These are phyloP conservation scores for Galerina marginata DNA, from an alignment of 768 basidiomycete genomes.

Conservation along the genomic window DNA sequence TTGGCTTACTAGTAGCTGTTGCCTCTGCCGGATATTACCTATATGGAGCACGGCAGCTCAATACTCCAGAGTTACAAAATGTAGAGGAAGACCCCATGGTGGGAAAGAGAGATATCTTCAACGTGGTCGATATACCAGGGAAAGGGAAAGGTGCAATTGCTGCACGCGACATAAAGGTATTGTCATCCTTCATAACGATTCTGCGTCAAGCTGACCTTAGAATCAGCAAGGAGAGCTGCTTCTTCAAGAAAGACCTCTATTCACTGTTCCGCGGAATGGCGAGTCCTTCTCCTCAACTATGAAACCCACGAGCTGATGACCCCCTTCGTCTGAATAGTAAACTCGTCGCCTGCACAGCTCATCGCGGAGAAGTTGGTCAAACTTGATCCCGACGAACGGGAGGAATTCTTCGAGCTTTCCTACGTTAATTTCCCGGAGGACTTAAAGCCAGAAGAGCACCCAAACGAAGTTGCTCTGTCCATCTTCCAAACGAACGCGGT, in stretches of 20 bases:
- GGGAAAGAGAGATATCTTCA: constrained; percentile 2
- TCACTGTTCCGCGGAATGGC: constrained; percentile 58
- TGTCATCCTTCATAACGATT: background rate
- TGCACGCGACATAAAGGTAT: constrained; percentile 53
- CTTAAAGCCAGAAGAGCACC: constrained; percentile 40
- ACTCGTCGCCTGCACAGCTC: constrained; percentile 50
- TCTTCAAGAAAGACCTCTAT: constrained; percentile 58
- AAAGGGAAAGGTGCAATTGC: constrained; percentile 63
- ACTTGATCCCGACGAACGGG: constrained; percentile 37
- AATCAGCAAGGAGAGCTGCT: constrained; percentile 63
- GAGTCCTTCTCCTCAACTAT: constrained; percentile 18
- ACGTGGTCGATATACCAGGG: constrained; percentile 54
- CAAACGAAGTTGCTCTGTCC: constrained; percentile 57
- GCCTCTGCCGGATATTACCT: background rate
- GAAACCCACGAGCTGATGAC: background rate
- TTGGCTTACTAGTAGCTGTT: constrained; percentile 2
- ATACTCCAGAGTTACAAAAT: background rate
- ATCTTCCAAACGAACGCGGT: constrained; percentile 75
- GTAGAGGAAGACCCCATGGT: background rate
- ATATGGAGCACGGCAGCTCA: background rate
- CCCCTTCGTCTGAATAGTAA: constrained; percentile 34
- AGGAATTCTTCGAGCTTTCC: constrained; percentile 59
- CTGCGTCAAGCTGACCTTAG: background rate
- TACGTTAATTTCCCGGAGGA: constrained; percentile 56
- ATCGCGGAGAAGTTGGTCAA: constrained; percentile 41